Evolutionary conservation across 257 asterid genomes (phyloP).

Genomic region (Solanum pimpinellifolium): DNA sequence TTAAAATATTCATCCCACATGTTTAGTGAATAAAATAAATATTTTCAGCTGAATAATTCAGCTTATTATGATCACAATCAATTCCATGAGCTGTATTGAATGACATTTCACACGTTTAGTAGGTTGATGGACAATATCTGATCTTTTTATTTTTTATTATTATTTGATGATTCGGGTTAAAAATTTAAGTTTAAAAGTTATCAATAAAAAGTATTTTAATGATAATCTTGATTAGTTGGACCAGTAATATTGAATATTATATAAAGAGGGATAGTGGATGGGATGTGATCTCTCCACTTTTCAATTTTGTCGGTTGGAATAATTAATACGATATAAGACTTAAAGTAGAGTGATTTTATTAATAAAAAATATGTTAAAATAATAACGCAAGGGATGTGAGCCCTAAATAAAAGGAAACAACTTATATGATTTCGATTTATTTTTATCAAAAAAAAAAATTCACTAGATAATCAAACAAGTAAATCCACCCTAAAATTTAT

Average conservation of each 20-base stretch:
- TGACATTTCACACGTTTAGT: not conserved
- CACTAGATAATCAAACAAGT: not conserved
- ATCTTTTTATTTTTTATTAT: not conserved
- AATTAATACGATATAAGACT: not conserved
- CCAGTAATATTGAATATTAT: too few relatives aligned
- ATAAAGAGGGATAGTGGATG: not conserved
- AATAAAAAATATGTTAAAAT: too few relatives aligned
- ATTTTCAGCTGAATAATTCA: too few relatives aligned
- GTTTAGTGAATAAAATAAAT: too few relatives aligned
- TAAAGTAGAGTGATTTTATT: not conserved
- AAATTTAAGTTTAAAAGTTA: not conserved
- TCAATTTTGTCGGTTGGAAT: not conserved
- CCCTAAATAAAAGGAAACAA: too few relatives aligned
- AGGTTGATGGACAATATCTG: not conserved
- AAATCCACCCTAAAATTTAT: not conserved
- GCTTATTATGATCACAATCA: not conserved
- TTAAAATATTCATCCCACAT: not conserved
- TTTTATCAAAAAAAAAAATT: too few relatives aligned
- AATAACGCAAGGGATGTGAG: too few relatives aligned
- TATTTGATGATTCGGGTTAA: not conserved
- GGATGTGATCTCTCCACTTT: not conserved
- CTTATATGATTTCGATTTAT: too few relatives aligned
- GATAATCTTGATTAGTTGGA: not conserved
- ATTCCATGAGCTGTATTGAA: not conserved
- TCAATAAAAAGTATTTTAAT: not conserved